A percentile compares a stretch with the other conserved stretches of the same genome.
Conservation (phyloP, 179 eudicot genomes). For the Pouteria campechiana region DNA sequence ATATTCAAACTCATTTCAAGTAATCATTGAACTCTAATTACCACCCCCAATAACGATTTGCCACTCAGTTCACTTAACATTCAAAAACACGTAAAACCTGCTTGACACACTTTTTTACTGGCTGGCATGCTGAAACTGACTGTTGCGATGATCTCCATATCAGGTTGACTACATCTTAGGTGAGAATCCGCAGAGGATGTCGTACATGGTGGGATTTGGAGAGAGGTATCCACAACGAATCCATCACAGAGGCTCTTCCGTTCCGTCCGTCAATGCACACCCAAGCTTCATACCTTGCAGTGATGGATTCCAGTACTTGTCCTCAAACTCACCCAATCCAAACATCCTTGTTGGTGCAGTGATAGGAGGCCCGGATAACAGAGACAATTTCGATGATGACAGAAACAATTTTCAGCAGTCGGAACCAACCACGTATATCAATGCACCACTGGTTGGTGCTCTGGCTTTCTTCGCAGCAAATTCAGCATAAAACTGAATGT, state of each 20-base stretch:
- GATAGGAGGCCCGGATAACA: conserved; percentile 68
- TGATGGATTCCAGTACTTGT: conserved; percentile 57
- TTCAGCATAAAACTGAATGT: neutral
- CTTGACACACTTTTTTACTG: too few species aligned
- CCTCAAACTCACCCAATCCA: conserved; percentile 59
- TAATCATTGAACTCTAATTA: too few species aligned
- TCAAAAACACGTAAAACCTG: too few species aligned
- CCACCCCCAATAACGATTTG: too few species aligned
- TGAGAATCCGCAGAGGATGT: conserved; percentile 57
- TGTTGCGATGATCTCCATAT: too few species aligned
- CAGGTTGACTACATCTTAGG: conserved; percentile 81
- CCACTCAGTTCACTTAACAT: too few species aligned
- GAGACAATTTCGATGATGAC: conserved; percentile 52
- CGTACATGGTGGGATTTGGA: conserved; percentile 90
- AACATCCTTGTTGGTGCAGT: conserved; percentile 71
- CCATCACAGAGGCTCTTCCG: conserved; percentile 81
- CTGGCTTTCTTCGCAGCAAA: conserved; percentile 56
- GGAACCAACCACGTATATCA: conserved; percentile 85
- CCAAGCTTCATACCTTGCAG: conserved; percentile 44
- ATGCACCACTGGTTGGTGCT: conserved; percentile 82
- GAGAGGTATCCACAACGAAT: conserved; percentile 42
- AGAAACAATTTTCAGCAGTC: conserved; percentile 64
- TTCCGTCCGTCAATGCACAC: conserved; percentile 51
- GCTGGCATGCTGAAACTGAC: too few species aligned
- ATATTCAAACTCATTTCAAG: too few species aligned